Evolutionary conservation across 2,329 filamentous ascomycete species (phyloP).

Genomic region (Apiospora arundinis): DNA sequence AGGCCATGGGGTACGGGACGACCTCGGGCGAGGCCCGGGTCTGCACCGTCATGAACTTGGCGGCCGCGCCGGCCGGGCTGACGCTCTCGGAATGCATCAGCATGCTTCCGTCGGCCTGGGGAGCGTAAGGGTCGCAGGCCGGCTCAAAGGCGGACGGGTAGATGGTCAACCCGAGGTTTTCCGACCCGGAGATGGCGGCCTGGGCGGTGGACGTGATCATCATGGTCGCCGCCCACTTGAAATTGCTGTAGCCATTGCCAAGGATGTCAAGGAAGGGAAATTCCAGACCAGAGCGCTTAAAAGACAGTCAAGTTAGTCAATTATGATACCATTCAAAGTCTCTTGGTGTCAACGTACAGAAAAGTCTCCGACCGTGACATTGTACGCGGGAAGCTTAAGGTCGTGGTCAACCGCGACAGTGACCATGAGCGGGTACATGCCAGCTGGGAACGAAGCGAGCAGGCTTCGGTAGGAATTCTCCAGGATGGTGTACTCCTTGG

Average conservation of each 20-base stretch:
- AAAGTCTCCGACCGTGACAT: conserved; percentile 53
- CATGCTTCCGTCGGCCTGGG: conserved; percentile 35
- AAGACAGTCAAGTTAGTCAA: conserved; percentile 28
- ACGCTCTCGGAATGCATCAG: conserved; percentile 17
- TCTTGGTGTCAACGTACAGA: conserved; percentile 44
- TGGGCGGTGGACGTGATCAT: conserved; percentile 51
- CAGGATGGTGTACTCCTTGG: conserved; percentile 55
- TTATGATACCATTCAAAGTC: background rate
- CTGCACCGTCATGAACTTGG: conserved; percentile 39
- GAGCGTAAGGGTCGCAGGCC: conserved; percentile 55
- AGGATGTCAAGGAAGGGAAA: conserved; percentile 63
- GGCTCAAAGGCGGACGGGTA: conserved; percentile 52
- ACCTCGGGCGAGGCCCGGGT: conserved; percentile 26
- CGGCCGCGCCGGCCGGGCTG: background rate
- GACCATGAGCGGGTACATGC: conserved; percentile 60
- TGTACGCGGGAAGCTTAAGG: conserved; percentile 48
- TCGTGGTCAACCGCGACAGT: conserved; percentile 59
- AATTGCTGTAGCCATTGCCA: conserved; percentile 55
- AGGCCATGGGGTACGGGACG: conserved; percentile 46
- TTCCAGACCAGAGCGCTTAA: conserved; percentile 56
- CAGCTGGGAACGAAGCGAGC: conserved; percentile 54
- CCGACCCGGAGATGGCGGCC: conserved; percentile 51
- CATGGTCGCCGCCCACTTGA: conserved; percentile 55
- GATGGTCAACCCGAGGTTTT: conserved; percentile 52
- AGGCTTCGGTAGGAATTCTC: conserved; percentile 53